phyloP scores from a whole-genome alignment of 768 basidiomycete genomes.

The Naganishia onofrii region DNA sequence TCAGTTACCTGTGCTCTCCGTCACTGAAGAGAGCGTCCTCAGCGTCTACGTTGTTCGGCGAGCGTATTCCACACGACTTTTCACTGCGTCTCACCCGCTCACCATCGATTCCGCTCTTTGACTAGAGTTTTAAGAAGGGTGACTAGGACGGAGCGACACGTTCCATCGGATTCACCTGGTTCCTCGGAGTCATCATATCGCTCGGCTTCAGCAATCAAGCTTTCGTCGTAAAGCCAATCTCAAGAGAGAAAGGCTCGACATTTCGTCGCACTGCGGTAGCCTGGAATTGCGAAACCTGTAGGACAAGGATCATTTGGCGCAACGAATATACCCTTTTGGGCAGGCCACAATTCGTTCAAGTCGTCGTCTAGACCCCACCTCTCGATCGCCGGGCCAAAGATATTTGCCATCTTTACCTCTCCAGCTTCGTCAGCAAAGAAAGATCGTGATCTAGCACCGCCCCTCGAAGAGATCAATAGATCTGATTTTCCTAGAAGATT shows the following conservation, averaged over 20 bases:
- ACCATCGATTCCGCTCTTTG: not conserved
- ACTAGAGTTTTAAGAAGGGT: constrained; percentile 10
- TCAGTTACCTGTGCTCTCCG: no score
- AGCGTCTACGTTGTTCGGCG: not conserved
- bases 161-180: not conserved
- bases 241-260: not conserved
- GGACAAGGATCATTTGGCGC: not conserved
- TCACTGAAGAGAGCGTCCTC: not conserved
- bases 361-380: not conserved
- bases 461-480: not conserved
- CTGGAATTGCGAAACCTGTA: not conserved
- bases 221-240: not conserved
- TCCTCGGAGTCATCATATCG: not conserved
- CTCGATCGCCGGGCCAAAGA: not conserved
- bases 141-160: constrained; percentile 4
- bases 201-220: not conserved
- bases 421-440: no score
- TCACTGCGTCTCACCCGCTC: not conserved
- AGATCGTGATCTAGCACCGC: not conserved
- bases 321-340: constrained; percentile 1
- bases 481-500: not conserved
- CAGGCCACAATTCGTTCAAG: not conserved
- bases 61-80: not conserved
- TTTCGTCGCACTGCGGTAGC: not conserved
- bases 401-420: no score